Base-by-base conservation (phyloP, 176 grass and related monocot species). In the Otatea glauca region DNA sequence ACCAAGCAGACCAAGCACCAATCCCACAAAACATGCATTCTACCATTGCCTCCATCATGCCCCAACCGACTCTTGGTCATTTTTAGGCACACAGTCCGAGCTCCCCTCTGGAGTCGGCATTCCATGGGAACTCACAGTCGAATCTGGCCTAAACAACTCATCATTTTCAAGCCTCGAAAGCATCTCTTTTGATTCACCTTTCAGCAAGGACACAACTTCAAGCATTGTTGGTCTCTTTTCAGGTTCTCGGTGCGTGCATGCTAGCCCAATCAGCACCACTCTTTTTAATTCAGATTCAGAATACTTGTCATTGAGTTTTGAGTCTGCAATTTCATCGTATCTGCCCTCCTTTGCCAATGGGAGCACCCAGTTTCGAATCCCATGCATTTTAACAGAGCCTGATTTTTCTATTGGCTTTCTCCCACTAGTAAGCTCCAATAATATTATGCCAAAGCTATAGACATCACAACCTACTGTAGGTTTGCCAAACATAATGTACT, bases 361-460 rank as follows among this genome's bases (percentile, higher is more conserved):
- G 24, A 92, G 90, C 74, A 91, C 88, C 94, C 92, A 97, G 37
- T 97, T 89, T 11, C 86, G 80, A 74, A 97, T 82, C 24, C 89
- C 85, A 65, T 21, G 75, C 35, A 77, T 71, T 68, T 90, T 88
- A 2, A 66, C 65, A 15, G 85, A 72, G 43, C 69, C 83, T 5
- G 86, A 61, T 62, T 86, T 87, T 76, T 87, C 86, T 50, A 88
- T 75, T 43, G 94, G 87, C 65, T 81, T 94, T 86, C 78, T 92
- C 69, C 94, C 94, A 78, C 92, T 97, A 54, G 71, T 24, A 3
- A 97, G 81, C 79, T 97, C 94, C 78, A 97, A 35, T 0, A 97
- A 85, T 49, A 97, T 79, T 60, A 94, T 83, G 16, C 94, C 94
- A 47, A 97, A 97, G 80, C 94, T 97, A 35, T 94, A 97, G 13